Conservation (phyloP, 2,329 filamentous ascomycete species). For the Ramichloridium luteum region DNA sequence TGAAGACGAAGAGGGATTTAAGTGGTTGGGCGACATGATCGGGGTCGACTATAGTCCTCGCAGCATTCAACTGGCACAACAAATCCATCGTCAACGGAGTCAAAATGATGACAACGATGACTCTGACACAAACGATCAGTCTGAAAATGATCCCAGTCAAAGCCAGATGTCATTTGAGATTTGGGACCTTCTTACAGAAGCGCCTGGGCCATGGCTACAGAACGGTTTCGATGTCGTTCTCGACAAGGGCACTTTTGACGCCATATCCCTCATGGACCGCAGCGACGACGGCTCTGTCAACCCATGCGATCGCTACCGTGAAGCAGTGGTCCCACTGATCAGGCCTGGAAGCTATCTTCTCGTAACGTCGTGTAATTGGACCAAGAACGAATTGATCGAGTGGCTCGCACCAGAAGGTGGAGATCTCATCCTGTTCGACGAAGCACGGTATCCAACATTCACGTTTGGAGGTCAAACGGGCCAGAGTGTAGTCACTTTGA, state of each 20-base stretch:
- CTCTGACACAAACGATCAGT: slow-evolving; percentile 9
- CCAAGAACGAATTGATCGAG: slow-evolving; percentile 64
- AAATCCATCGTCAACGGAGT: slow-evolving; percentile 35
- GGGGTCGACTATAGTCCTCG: slow-evolving; percentile 77
- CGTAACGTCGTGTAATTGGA: slow-evolving; percentile 98
- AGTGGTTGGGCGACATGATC: slow-evolving; percentile 58
- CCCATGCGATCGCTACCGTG: slow-evolving; percentile 59
- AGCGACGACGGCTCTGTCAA: slow-evolving; percentile 9
- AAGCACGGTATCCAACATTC: slow-evolving; percentile 73
- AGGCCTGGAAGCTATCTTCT: slow-evolving; percentile 60
- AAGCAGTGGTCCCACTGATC: slow-evolving; percentile 56
- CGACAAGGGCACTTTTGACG: slow-evolving; percentile 98
- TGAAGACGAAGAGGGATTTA: slow-evolving; percentile 27
- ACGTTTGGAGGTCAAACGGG: slow-evolving; percentile 81
- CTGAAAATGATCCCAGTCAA: too few species aligned
- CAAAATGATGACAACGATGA: slow-evolving; percentile 9
- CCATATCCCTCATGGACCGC: slow-evolving; percentile 54
- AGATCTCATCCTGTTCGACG: slow-evolving; percentile 49
- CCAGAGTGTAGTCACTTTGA: slow-evolving; percentile 77
- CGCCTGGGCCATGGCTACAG: slow-evolving; percentile 41
- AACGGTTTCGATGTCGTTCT: slow-evolving; percentile 76
- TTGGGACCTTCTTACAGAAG: slow-evolving; percentile 39
- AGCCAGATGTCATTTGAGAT: slow-evolving; percentile 36
- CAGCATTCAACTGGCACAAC: slow-evolving; percentile 61
- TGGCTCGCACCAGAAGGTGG: slow-evolving; percentile 56